A percentile compares a stretch with the other conserved stretches of the same genome.
Conservation (phyloP, 192 early-diverging fungal genomes). For the Coemansia biformis region DNA sequence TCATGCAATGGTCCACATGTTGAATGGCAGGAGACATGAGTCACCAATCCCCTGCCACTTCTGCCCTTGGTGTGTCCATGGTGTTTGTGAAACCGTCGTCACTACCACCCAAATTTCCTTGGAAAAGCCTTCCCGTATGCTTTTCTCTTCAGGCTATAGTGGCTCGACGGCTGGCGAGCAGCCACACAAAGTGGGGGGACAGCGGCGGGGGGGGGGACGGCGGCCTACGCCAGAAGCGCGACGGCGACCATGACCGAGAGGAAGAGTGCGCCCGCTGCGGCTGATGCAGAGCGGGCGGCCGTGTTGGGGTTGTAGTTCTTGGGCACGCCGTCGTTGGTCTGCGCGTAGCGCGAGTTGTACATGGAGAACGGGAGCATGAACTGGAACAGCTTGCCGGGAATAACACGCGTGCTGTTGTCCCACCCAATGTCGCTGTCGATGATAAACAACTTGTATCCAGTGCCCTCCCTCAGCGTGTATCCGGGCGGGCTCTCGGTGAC, state of each 20-base stretch:
- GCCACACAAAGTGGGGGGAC: no score
- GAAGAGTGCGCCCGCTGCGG: neutral
- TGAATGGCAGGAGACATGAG: no score
- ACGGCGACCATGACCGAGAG: neutral
- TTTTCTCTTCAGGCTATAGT: no score
- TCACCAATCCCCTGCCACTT: no score
- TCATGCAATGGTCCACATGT: no score
- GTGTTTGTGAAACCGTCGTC: no score
- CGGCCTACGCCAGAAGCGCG: no score
- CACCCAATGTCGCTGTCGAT: slow-evolving; percentile 47
- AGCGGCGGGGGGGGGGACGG: no score
- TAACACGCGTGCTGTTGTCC: slow-evolving; percentile 48
- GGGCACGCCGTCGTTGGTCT: slow-evolving; percentile 49
- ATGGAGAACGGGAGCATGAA: slow-evolving; percentile 51
- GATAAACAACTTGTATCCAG: slow-evolving; percentile 48
- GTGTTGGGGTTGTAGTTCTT: slow-evolving; percentile 50
- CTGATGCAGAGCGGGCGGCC: slow-evolving; percentile 21
- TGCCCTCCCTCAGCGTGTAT: slow-evolving; percentile 41
- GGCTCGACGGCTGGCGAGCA: no score
- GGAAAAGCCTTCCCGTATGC: no score
- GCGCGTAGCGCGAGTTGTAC: slow-evolving; percentile 51
- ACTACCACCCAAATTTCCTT: no score
- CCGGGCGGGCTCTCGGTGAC: slow-evolving; percentile 49
- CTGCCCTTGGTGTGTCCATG: no score
- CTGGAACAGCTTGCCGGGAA: slow-evolving; percentile 47